Conservation (phyloP, 2,329 filamentous ascomycete species). For the Colletotrichum graminicola region DNA sequence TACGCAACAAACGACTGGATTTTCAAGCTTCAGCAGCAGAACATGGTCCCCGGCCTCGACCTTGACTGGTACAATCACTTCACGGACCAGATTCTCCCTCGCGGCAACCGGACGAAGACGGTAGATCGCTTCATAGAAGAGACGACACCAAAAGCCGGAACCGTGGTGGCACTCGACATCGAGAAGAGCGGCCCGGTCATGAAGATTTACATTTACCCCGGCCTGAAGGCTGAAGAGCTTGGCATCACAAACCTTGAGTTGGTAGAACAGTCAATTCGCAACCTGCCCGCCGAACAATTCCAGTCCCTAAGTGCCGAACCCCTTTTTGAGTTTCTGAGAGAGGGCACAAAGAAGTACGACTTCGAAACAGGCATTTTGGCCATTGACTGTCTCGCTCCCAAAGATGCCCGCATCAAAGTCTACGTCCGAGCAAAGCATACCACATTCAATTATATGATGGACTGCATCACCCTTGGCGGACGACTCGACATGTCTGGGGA, state of each 20-base stretch:
- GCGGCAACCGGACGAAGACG: slow-evolving; percentile 26
- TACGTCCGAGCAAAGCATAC: slow-evolving; percentile 36
- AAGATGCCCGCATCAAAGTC: slow-evolving; percentile 35
- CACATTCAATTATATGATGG: slow-evolving; percentile 37
- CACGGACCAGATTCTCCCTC: slow-evolving; percentile 29
- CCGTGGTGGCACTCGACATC: slow-evolving; percentile 36
- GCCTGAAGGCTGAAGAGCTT: slow-evolving; percentile 33
- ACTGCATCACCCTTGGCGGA: slow-evolving; percentile 36
- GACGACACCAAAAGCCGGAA: slow-evolving; percentile 35
- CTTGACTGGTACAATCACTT: slow-evolving; percentile 39
- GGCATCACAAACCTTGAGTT: slow-evolving; percentile 37
- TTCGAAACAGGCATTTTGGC: slow-evolving; percentile 38
- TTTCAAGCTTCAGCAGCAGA: slow-evolving; percentile 27
- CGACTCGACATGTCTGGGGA: slow-evolving; percentile 38
- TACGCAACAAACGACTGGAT: slow-evolving; percentile 39
- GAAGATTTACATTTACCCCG: slow-evolving; percentile 40
- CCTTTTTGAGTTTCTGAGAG: slow-evolving; percentile 28
- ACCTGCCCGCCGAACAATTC: slow-evolving; percentile 23
- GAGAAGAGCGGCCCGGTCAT: slow-evolving; percentile 38
- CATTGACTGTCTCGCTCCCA: slow-evolving; percentile 33
- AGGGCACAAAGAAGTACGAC: slow-evolving; percentile 31
- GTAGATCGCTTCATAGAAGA: slow-evolving; percentile 33
- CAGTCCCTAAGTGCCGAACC: slow-evolving; percentile 23
- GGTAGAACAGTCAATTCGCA: slow-evolving; percentile 31
- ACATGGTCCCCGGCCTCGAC: slow-evolving; percentile 33